These are phyloP conservation scores for Penicillium fimorum DNA, from an alignment of 495 filamentous ascomycete species.

Conservation along the genomic window DNA sequence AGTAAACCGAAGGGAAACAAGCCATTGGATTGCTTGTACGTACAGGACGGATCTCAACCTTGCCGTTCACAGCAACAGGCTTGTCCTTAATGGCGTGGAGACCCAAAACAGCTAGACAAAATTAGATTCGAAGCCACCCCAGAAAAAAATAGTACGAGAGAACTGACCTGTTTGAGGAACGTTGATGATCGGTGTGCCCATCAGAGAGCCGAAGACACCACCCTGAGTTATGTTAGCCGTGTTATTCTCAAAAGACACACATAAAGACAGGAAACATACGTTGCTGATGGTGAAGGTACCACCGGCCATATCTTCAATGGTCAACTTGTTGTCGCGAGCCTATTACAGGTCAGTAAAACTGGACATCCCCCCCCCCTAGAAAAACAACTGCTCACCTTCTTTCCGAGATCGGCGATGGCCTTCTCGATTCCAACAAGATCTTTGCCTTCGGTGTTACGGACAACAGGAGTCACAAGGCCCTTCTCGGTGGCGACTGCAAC, in stretches of 20 bases:
- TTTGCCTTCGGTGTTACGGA: constrained; percentile 86
- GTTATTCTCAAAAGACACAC: not conserved
- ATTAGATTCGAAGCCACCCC: constrained; percentile 18
- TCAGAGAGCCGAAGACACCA: constrained; percentile 75
- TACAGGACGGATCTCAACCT: constrained; percentile 87
- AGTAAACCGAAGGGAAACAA: constrained; percentile 11
- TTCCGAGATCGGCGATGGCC: constrained; percentile 87
- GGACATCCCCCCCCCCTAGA: no score
- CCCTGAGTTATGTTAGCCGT: constrained; percentile 45
- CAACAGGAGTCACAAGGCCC: constrained; percentile 93
- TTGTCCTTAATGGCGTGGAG: constrained; percentile 98
- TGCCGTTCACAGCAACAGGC: constrained; percentile 83
- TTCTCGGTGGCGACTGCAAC: constrained; percentile 98
- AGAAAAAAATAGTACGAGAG: not conserved
- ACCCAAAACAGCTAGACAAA: constrained; percentile 71
- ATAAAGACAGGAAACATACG: constrained; percentile 40
- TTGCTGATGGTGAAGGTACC: constrained; percentile 99
- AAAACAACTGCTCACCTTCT: constrained; percentile 63
- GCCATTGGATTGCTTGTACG: constrained; percentile 15
- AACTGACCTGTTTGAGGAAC: constrained; percentile 77
- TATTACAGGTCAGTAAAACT: constrained; percentile 26
- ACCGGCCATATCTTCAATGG: constrained; percentile 99
- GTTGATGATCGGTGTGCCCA: constrained; percentile 99
- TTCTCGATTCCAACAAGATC: constrained; percentile 89
- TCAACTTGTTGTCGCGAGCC: constrained; percentile 94